Conservation (phyloP, 1,139 yeast species). For the Saccharomycopsis phalli region DNA sequence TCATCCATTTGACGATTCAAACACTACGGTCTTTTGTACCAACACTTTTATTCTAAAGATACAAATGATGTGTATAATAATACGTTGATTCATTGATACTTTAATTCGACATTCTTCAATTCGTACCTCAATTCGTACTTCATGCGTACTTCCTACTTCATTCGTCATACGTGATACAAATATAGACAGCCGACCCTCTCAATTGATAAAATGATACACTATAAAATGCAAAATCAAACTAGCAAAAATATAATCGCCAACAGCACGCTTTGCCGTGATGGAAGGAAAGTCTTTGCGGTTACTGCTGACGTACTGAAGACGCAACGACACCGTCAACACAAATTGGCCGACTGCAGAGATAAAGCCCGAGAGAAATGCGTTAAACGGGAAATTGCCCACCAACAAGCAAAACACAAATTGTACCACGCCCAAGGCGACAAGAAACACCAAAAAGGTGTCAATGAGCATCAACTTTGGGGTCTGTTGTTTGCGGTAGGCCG, state of each 20-base stretch:
- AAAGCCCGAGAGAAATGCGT: conserved; percentile 92
- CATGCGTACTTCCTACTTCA: too few relatives aligned
- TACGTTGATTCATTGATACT: too few relatives aligned
- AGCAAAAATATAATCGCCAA: conserved; percentile 85
- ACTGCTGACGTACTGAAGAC: conserved; percentile 54
- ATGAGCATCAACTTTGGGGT: conserved; percentile 47
- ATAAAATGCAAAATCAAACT: conserved; percentile 83
- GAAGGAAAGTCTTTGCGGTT: conserved; percentile 37
- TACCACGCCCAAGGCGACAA: conserved; percentile 64
- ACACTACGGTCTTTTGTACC: too few relatives aligned
- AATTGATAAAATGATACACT: conserved; percentile 86
- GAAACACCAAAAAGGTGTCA: conserved; percentile 66
- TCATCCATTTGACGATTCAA: too few relatives aligned
- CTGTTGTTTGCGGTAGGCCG: conserved; percentile 33
- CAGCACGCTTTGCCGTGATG: conserved; percentile 64
- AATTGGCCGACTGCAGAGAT: conserved; percentile 92
- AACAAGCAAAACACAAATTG: conserved; percentile 72
- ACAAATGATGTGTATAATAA: too few relatives aligned
- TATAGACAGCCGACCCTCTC: conserved; percentile 19
- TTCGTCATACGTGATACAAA: too few relatives aligned
- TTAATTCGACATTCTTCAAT: too few relatives aligned
- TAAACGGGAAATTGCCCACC: conserved; percentile 90
- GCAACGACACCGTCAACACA: conserved; percentile 70
- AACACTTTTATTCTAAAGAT: too few relatives aligned
- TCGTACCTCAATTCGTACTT: too few relatives aligned